Evolutionary conservation across 108 stramenopile genomes (phyloP), one percentile per base, ranked within the genome.

Genomic region (Cyclotella distinguenda): DNA sequence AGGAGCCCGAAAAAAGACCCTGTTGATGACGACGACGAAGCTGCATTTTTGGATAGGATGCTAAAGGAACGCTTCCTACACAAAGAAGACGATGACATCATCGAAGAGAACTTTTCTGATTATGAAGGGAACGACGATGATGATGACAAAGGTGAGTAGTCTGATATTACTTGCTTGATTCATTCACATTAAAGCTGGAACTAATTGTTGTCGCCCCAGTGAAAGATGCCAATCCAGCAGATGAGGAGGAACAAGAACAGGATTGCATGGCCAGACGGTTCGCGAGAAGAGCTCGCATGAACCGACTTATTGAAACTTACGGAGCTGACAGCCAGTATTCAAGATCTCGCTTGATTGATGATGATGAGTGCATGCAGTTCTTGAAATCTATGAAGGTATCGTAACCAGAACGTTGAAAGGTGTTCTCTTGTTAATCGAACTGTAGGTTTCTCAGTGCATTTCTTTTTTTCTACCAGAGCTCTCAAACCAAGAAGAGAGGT

Each of bases 201-300:
- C 12, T 35, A 4, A 50, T 44, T 21, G 6, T 42, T 8, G 36
- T 13, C 25, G 34, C 55, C 27, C n/a, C 8, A 31, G 18, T 50
- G 40, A 44, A 36, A 25, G 68, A 36, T 9, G 68, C 45, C 8
- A 70, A 74, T 11, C 42, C 56, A 0, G 82, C 87, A 34, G 89
- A 79, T 28, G 80, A 85, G 30, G 93, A 94, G 56, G 88, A 90
- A 42, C 54, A 65, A 46, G 86, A 87, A 58, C 89, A 90, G 65
- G 87, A 91, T 42, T 78, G 85, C 22, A 64, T 90, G 2, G 90
- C 90, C n/a, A 90, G 87, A 61, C 70, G 84, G 13, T 91, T 94
- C 64, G 84, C 88, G 1, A 91, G 90, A 58, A 74, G 90, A 26
- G 88, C 93, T 22, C 64, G 88, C 28, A 90, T 90, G 86, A 84